Conservation (phyloP, 2,329 filamentous ascomycete genomes). For the Fusarium oxysporum region DNA sequence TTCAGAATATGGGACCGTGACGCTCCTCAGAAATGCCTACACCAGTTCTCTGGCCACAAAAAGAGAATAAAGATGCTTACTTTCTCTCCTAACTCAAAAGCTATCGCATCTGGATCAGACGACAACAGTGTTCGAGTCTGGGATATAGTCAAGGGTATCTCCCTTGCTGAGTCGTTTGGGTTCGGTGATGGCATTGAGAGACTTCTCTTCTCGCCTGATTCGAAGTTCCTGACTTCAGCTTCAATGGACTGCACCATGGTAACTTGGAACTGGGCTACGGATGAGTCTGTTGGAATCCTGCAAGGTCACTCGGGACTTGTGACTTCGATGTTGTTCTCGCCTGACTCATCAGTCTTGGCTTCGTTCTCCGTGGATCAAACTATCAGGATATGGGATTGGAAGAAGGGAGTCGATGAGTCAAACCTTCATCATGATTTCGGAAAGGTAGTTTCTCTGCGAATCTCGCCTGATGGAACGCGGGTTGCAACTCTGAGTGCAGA, state of each 20-base stretch:
- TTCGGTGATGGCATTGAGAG: background rate
- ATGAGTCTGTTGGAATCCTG: background rate
- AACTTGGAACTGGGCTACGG: background rate
- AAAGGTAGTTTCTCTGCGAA: background rate
- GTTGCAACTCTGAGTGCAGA: background rate
- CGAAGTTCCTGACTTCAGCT: background rate
- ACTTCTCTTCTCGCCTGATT: background rate
- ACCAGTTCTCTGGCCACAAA: background rate
- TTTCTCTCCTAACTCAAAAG: background rate
- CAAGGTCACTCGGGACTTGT: background rate
- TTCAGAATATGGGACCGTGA: background rate
- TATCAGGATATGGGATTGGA: background rate
- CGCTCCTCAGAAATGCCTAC: background rate
- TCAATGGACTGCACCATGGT: background rate
- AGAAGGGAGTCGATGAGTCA: background rate
- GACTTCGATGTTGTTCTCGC: background rate
- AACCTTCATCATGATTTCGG: background rate
- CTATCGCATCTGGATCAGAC: background rate
- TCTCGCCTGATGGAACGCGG: background rate
- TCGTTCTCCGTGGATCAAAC: background rate
- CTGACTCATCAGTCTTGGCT: background rate
- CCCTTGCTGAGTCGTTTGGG: background rate
- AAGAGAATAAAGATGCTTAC: background rate
- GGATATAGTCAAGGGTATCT: background rate
- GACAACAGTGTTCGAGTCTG: background rate